Evolutionary conservation across 805 yeast genomes (phyloP).

Genomic region (Nakazawaea pomicola): DNA sequence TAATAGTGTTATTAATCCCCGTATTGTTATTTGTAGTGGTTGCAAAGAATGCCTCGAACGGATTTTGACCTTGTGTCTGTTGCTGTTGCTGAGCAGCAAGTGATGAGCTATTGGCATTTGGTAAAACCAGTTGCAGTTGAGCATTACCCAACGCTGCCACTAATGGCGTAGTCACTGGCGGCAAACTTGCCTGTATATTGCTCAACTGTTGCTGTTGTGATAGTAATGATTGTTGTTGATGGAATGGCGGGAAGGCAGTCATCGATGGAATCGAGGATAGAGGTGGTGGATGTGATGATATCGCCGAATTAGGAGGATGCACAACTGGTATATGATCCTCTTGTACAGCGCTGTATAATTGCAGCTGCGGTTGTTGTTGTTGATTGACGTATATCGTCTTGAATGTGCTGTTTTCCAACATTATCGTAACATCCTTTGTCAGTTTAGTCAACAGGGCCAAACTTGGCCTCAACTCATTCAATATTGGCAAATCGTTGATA

Average conservation of each 20-base stretch:
- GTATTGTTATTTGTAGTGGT: background rate
- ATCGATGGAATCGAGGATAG: conserved; percentile 31
- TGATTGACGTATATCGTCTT: conserved; percentile 17
- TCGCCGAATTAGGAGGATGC: conserved; percentile 3
- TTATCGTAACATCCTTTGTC: conserved; percentile 87
- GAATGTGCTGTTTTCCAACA: conserved; percentile 63
- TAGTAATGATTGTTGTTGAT: conserved; percentile 11
- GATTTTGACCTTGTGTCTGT: conserved; percentile 4
- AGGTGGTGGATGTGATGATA: conserved; percentile 20
- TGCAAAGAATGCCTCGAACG: conserved; percentile 9
- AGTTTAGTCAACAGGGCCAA: conserved; percentile 80
- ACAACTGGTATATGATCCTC: conserved; percentile 10
- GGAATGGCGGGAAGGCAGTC: conserved; percentile 22
- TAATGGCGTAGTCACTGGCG: conserved; percentile 29
- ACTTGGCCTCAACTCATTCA: conserved; percentile 75
- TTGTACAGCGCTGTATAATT: conserved; percentile 13
- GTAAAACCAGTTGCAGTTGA: conserved; percentile 16
- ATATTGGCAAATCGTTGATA: conserved; percentile 73
- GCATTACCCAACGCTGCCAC: conserved; percentile 30
- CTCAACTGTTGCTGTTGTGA: conserved; percentile 22
- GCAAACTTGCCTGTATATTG: conserved; percentile 16
- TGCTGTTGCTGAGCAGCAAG: background rate
- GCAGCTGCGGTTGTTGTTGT: conserved; percentile 23
- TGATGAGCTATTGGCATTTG: background rate
- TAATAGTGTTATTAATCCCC: background rate